Conservation (phyloP, 768 basidiomycete genomes). For the Lepiota subincarnata region DNA sequence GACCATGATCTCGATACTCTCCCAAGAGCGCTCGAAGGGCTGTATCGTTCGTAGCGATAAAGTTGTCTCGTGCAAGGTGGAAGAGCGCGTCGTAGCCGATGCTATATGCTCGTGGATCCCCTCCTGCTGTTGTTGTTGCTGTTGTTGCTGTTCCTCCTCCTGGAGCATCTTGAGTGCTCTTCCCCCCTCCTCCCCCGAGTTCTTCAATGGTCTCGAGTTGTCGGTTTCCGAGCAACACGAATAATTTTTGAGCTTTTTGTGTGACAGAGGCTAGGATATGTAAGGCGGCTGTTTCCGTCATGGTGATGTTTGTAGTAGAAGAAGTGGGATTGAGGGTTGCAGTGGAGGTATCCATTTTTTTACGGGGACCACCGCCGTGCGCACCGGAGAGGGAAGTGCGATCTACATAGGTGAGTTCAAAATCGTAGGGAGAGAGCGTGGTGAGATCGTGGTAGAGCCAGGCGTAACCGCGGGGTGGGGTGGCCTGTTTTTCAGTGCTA, state of each 20-base stretch:
- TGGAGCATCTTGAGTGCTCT: not conserved
- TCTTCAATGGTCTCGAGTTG: slow-evolving; percentile 64
- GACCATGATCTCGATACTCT: slow-evolving; percentile 88
- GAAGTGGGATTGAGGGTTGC: slow-evolving; percentile 24
- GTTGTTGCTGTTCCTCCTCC: no score
- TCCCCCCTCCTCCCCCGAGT: slow-evolving; percentile 25
- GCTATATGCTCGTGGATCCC: slow-evolving; percentile 51
- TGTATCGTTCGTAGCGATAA: slow-evolving; percentile 86
- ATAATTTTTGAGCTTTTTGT: slow-evolving; percentile 80
- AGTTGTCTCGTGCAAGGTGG: slow-evolving; percentile 70
- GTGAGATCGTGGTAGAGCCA: slow-evolving; percentile 92
- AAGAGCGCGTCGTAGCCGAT: slow-evolving; percentile 68
- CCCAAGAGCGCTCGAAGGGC: slow-evolving; percentile 76
- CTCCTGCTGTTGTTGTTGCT: slow-evolving; percentile 18
- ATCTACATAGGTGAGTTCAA: slow-evolving; percentile 67
- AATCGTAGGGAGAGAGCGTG: slow-evolving; percentile 78
- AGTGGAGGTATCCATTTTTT: slow-evolving; percentile 23
- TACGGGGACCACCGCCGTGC: slow-evolving; percentile 35
- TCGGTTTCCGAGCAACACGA: slow-evolving; percentile 60
- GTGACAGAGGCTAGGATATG: slow-evolving; percentile 88
- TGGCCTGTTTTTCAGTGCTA: slow-evolving; percentile 4
- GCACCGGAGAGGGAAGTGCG: slow-evolving; percentile 59
- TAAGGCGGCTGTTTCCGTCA: slow-evolving; percentile 74
- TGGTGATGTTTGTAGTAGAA: slow-evolving; percentile 24
- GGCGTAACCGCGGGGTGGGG: slow-evolving; percentile 47